Percentiles rank a stretch among this genome's conserved stretches.
Conservation (phyloP, 1,284 basidiomycete genomes). For the Neonothopanus nambi region DNA sequence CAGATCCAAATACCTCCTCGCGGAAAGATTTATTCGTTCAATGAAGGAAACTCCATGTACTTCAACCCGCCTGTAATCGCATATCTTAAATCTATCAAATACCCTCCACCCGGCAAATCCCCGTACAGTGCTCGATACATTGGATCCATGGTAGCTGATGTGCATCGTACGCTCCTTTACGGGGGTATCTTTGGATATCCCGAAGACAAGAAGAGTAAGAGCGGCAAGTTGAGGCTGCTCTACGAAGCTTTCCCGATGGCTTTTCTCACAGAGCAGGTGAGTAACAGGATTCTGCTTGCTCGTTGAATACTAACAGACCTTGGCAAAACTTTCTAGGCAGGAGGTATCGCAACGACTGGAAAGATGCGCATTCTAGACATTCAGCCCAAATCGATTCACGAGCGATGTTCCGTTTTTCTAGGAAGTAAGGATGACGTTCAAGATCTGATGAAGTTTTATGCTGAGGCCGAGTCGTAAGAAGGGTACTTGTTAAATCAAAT, state of each 20-base stretch:
- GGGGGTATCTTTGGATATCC: conserved; percentile 99
- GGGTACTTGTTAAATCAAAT: no score
- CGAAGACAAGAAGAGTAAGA: conserved; percentile 96
- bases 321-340: conserved; percentile 65
- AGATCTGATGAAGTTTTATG: conserved; percentile 85
- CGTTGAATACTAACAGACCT: neutral
- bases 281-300: conserved; percentile 24
- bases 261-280: conserved; percentile 89
- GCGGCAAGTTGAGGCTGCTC: conserved; percentile 90
- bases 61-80: conserved; percentile 86
- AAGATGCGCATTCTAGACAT: conserved; percentile 92
- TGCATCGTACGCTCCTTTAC: conserved; percentile 95
- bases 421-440: conserved; percentile 94
- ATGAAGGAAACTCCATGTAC: conserved; percentile 96
- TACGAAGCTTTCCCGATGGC: conserved; percentile 99
- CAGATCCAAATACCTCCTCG: conserved; percentile 91
- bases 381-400: conserved; percentile 86
- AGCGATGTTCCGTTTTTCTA: conserved; percentile 92
- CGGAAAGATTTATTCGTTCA: conserved; percentile 99
- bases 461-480: neutral
- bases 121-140: conserved; percentile 97
- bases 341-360: conserved; percentile 95
- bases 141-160: conserved; percentile 98
- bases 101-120: conserved; percentile 68
- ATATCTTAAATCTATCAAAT: conserved; percentile 97